Evolutionary conservation across 2,329 filamentous ascomycete genomes (phyloP).

Genomic region (Alternaria tenuissima): DNA sequence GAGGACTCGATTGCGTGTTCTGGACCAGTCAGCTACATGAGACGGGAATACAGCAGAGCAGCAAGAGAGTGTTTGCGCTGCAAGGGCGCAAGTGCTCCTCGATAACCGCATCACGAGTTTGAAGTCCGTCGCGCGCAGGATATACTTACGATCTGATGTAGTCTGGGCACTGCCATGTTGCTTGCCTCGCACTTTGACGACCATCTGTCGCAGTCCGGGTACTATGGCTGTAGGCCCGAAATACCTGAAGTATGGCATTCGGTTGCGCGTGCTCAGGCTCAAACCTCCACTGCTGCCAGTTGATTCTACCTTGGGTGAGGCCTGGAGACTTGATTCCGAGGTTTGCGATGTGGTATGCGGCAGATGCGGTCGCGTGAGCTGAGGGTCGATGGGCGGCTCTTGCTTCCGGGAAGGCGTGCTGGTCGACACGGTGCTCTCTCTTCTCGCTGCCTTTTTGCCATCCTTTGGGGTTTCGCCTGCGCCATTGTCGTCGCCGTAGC

Average conservation of each 20-base stretch:
- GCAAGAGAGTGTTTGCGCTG: slow-evolving; percentile 5
- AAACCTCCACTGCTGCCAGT: slow-evolving; percentile 28
- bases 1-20: slow-evolving; percentile 46
- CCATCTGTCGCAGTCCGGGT: slow-evolving; percentile 92
- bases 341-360: slow-evolving; percentile 31
- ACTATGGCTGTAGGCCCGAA: slow-evolving; percentile 92
- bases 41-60: not conserved
- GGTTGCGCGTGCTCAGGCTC: slow-evolving; percentile 63
- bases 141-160: slow-evolving; percentile 58
- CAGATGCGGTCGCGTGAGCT: slow-evolving; percentile 36
- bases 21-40: slow-evolving; percentile 13
- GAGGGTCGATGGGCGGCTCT: slow-evolving; percentile 36
- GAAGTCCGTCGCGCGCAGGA: not conserved
- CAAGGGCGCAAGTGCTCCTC: not conserved
- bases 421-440: slow-evolving; percentile 26
- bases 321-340: slow-evolving; percentile 32
- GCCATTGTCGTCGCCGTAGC: slow-evolving; percentile 53
- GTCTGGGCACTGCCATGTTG: slow-evolving; percentile 67
- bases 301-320: slow-evolving; percentile 31
- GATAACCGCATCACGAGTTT: not conserved
- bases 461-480: slow-evolving; percentile 29
- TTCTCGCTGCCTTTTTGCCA: slow-evolving; percentile 30
- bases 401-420: slow-evolving; percentile 19
- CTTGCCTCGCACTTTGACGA: slow-evolving; percentile 75
- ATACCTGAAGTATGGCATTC: slow-evolving; percentile 88